These are phyloP conservation scores for Termitomyces sp. DNA, from an alignment of 768 basidiomycete species.

Conservation along the genomic window DNA sequence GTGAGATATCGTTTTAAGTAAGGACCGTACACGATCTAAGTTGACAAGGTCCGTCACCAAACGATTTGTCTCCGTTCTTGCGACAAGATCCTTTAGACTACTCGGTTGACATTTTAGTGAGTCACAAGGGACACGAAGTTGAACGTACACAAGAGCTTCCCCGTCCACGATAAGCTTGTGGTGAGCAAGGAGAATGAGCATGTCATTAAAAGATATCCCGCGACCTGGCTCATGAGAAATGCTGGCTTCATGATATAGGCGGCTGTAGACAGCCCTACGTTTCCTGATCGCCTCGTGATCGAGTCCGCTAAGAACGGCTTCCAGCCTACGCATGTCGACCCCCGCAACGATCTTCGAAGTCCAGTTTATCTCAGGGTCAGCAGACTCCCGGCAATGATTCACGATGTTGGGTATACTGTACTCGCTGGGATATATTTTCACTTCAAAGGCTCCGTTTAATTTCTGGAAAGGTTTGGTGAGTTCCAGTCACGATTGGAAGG, in stretches of 20 bases:
- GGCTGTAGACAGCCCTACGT: slow-evolving; percentile 64
- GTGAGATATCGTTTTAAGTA: slow-evolving; percentile 70
- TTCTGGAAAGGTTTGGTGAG: slow-evolving; percentile 38
- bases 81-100: slow-evolving; percentile 79
- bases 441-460: slow-evolving; percentile 84
- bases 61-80: slow-evolving; percentile 69
- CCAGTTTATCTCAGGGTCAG: slow-evolving; percentile 27
- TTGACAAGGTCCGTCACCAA: slow-evolving; percentile 82
- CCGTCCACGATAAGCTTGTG: slow-evolving; percentile 89
- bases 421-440: slow-evolving; percentile 74
- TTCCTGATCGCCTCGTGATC: slow-evolving; percentile 60
- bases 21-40: slow-evolving; percentile 76
- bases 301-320: slow-evolving; percentile 51
- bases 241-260: slow-evolving; percentile 82
- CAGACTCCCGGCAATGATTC: slow-evolving; percentile 37
- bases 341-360: slow-evolving; percentile 36
- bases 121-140: background rate
- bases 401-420: slow-evolving; percentile 58
- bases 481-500: background rate
- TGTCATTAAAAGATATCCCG: slow-evolving; percentile 88
- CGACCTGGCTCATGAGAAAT: slow-evolving; percentile 64
- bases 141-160: slow-evolving; percentile 79
- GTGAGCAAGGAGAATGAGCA: slow-evolving; percentile 84
- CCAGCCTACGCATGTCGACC: slow-evolving; percentile 61
- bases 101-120: background rate